phyloP scores from a whole-genome alignment of 2,329 filamentous ascomycete genomes.

The Magnaporthiopsis rhizophila region DNA sequence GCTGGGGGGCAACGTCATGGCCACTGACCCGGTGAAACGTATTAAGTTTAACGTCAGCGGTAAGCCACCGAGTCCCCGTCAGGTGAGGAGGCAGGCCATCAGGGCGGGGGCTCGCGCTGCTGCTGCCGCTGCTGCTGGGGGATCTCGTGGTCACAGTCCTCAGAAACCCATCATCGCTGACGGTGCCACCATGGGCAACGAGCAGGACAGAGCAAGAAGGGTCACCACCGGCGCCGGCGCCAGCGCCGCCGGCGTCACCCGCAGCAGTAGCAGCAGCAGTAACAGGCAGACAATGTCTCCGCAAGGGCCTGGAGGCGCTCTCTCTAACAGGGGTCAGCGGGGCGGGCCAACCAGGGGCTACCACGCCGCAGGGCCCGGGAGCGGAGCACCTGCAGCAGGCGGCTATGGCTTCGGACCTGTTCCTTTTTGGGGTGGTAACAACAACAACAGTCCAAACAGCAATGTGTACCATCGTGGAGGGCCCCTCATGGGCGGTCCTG shows the following conservation, averaged over 20 bases:
- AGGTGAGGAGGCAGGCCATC: constrained; percentile 13
- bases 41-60: constrained; percentile 56
- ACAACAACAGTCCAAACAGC: background rate
- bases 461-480: background rate
- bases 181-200: background rate
- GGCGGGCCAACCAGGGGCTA: background rate
- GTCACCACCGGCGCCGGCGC: background rate
- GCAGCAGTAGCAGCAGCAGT: background rate
- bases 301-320: background rate
- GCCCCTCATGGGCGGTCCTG: background rate
- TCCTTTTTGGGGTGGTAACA: background rate
- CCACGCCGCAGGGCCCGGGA: background rate
- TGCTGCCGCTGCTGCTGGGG: background rate
- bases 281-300: background rate
- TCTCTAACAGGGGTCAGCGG: background rate
- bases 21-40: constrained; percentile 55
- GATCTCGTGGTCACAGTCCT: background rate
- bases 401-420: background rate
- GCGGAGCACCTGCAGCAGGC: background rate
- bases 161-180: background rate
- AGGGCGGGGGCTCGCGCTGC: constrained; percentile 6
- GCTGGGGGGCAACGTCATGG: constrained; percentile 53
- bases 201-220: background rate
- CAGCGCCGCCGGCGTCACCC: background rate
- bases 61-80: constrained; percentile 29